Conservation (phyloP, 805 yeast species). For the Isabelozyma pseudorhagii region DNA sequence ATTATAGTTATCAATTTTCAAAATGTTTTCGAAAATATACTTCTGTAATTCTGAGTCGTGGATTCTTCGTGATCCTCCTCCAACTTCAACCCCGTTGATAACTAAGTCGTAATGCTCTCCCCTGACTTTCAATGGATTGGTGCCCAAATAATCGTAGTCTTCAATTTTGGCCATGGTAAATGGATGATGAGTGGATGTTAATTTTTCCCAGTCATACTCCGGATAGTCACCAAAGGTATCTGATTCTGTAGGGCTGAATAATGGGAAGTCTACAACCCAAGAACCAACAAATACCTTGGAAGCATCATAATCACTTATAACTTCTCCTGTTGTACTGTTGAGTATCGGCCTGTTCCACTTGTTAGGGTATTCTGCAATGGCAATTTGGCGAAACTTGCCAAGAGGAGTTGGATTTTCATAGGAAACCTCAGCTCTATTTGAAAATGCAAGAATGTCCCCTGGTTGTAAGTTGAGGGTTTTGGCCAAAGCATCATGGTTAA, state of each 20-base stretch:
- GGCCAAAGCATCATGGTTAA: constrained; percentile 13
- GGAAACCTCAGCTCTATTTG: constrained; percentile 65
- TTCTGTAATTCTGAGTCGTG: constrained; percentile 82
- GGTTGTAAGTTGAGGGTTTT: constrained; percentile 39
- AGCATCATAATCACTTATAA: constrained; percentile 13
- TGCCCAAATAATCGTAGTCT: constrained; percentile 57
- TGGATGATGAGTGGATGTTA: constrained; percentile 90
- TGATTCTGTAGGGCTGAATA: constrained; percentile 73
- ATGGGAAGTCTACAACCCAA: constrained; percentile 93
- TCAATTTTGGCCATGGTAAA: constrained; percentile 85
- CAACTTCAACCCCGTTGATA: constrained; percentile 90
- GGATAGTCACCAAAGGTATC: constrained; percentile 49
- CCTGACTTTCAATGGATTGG: constrained; percentile 58
- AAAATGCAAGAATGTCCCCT: constrained; percentile 76
- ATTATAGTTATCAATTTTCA: constrained; percentile 58
- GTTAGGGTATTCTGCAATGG: constrained; percentile 53
- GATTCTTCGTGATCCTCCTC: constrained; percentile 96
- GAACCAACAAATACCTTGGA: constrained; percentile 52
- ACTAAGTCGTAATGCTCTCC: constrained; percentile 97
- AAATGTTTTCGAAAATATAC: constrained; percentile 62
- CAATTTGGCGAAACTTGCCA: constrained; percentile 78
- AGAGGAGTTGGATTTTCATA: constrained; percentile 96
- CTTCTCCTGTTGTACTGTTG: constrained; percentile 5
- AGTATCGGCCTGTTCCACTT: constrained; percentile 44
- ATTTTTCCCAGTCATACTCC: constrained; percentile 43